Percentiles rank a stretch among this genome's conserved stretches.
phyloP scores from a whole-genome alignment of 345 rosid genomes.

The Chamaenerion angustifolium region DNA sequence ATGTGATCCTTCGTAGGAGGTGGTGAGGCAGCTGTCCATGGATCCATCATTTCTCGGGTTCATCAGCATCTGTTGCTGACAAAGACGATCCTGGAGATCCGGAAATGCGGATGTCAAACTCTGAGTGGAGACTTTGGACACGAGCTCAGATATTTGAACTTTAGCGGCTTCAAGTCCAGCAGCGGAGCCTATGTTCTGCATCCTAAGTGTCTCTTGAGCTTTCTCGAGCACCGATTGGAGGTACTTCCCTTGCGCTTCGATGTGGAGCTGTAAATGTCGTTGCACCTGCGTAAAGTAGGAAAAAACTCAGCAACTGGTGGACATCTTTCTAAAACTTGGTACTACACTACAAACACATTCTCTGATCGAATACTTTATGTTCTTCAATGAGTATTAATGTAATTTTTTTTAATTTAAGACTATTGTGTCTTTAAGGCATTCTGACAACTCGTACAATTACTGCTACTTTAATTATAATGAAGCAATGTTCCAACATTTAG shows the following conservation, averaged over 20 bases:
- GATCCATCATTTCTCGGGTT: conserved; percentile 58
- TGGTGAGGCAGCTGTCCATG: conserved; percentile 61
- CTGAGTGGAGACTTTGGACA: conserved; percentile 55
- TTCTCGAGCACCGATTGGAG: conserved; percentile 23
- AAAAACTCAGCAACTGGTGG: no score
- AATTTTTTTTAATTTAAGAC: no score
- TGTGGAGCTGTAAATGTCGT: conserved; percentile 24
- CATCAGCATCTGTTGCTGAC: conserved; percentile 28
- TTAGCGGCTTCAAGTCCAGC: conserved; percentile 84
- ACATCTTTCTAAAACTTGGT: no score
- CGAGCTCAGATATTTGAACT: conserved; percentile 75
- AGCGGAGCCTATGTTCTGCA: conserved; percentile 44
- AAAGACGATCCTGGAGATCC: conserved; percentile 40
- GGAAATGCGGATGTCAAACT: conserved; percentile 52
- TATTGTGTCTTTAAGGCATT: no score
- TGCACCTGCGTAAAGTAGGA: conserved; percentile 23
- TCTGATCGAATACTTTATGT: no score
- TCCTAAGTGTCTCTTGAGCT: conserved; percentile 31
- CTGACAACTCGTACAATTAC: no score
- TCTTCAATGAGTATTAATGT: no score
- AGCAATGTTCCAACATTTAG: no score
- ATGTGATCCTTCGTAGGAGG: conserved; percentile 60
- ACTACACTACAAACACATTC: no score
- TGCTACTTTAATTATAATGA: no score
- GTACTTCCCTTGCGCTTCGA: conserved; percentile 32